Base-by-base conservation (phyloP, 2,329 filamentous ascomycete genomes). In the Fusarium hostae region DNA sequence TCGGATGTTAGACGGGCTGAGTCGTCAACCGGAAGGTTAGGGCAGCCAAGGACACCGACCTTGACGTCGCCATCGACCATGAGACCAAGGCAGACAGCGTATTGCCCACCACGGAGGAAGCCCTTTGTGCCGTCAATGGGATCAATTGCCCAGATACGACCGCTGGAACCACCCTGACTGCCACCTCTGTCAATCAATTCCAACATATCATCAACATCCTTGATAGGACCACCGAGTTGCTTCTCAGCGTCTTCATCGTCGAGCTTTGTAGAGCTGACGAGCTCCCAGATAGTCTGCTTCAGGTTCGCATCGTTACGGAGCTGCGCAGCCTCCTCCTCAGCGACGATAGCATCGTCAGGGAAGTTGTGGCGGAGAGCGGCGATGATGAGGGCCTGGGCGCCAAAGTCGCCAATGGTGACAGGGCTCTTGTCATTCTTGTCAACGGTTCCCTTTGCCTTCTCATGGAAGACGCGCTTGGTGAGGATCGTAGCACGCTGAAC, bases 81-180 rank as follows among this genome's bases (percentile, higher is more conserved):
- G 76, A 99, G 86, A 39, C 89, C 96, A 9, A 99, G 88, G 80
- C 95, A 98, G 59, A 99, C 94, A 60, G 96, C 97, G 80, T 99
- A 99, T 84, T 99, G 96, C 41, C 95, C 97, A 58, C 96, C 96
- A 70, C 97, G 90, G 67, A 99, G 86, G 85, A 99, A 99, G 34
- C 96, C 97, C 84, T 98, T 97, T 59, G 96, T 99, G 73, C 96
- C 96, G 82, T 99, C 96, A 70, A 99, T 98, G 66, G 96, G 96
- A 82, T 99, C 96, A 63, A 99, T 90, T 43, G 95, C 93, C 96
- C 96, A 99, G 81, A 98, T 94, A 74, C 96, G 88, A 70, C 94
- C 94, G 72, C 85, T 87, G 67, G 84, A 81, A 32, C 94, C 94
- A 66, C 94, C 94, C 63, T 88, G 83, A 82, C 91, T 93, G 79